Evolutionary conservation across 169 alveolate species (phyloP), one percentile per base, ranked within the genome.

Genomic region (Eimeria necatrix): DNA sequence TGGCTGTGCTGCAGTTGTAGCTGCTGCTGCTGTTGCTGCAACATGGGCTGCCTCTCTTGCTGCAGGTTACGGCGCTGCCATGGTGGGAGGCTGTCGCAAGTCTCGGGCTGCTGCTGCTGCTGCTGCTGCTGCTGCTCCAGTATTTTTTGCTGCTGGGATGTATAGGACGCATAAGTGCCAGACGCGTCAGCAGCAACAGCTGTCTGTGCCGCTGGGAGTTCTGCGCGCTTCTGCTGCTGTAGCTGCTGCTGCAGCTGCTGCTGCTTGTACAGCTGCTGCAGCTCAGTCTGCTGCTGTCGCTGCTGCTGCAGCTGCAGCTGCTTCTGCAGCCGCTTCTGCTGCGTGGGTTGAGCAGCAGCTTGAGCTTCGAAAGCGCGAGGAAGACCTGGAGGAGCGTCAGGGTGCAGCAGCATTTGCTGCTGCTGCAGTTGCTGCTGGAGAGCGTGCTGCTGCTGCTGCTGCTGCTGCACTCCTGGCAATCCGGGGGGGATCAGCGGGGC

Each of bases 121-220:
- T 78, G 87, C 87, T 74, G 60, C 85, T 74, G 85, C 85, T 74
- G 85, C 85, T 16, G 68, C 61, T 41, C 70, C 74, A 20, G 74
- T 24, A n/a, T 49, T 51, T 53, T 14, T 52, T 24, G 59, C 90
- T 53, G 90, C 53, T 81, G 90, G 24, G 18, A 18, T 5, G 61
- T 46, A 46, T 76, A 46, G 61, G 87, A 48, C 24, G 83, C 24
- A 71, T 71, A 76, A 0, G 26, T 71, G 4, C 32, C 90, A n/a
- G 48, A n/a, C 4, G 52, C 20, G n/a, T 9, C 24, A 9, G 90
- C 74, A 4, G 59, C 73, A 10, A 24, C 52, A 51, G 73, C 52
- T 10, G 56, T 4, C 41, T 49, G 71, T 32, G 68, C 71, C 49
- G 88, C 51, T n/a, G 88, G 49, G 14, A 59, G 49, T 51, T 60